These are phyloP conservation scores for Drechslerella coelobrocha DNA, from an alignment of 2,329 filamentous ascomycete species.

Conservation along the genomic window DNA sequence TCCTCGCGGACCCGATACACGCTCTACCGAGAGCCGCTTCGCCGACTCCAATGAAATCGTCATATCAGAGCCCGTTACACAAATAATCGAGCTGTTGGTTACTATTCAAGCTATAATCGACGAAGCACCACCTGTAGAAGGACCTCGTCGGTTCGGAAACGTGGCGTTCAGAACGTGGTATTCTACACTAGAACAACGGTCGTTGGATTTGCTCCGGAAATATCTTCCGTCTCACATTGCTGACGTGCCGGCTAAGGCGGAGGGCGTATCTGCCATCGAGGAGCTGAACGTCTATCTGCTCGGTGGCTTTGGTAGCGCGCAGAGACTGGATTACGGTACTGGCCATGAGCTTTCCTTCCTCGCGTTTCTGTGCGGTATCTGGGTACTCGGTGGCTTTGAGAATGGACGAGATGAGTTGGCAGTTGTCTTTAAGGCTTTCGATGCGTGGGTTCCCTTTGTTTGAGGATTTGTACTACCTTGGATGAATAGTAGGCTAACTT, in stretches of 20 bases:
- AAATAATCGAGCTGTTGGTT: slow-evolving; percentile 71
- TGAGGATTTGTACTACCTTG: background rate
- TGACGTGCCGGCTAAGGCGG: slow-evolving; percentile 46
- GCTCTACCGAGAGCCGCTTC: slow-evolving; percentile 62
- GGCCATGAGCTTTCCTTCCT: slow-evolving; percentile 95
- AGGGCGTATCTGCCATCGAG: slow-evolving; percentile 62
- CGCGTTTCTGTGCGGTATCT: slow-evolving; percentile 85
- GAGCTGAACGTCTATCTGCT: slow-evolving; percentile 82
- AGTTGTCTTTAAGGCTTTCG: slow-evolving; percentile 61
- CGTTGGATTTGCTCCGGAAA: slow-evolving; percentile 64
- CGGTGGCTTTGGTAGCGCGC: slow-evolving; percentile 84
- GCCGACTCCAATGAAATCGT: slow-evolving; percentile 59
- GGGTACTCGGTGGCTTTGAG: slow-evolving; percentile 84
- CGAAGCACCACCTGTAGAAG: slow-evolving; percentile 81
- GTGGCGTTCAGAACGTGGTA: slow-evolving; percentile 87
- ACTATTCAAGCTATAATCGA: slow-evolving; percentile 72
- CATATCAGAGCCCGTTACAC: slow-evolving; percentile 66
- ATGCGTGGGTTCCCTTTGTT: slow-evolving; percentile 69
- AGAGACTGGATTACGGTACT: slow-evolving; percentile 92
- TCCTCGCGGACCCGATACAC: slow-evolving; percentile 63
- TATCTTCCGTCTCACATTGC: slow-evolving; percentile 64
- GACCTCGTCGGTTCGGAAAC: slow-evolving; percentile 90
- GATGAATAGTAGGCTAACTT: slow-evolving; percentile 4
- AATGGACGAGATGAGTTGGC: slow-evolving; percentile 59
- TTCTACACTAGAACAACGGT: slow-evolving; percentile 66